Conservation (phyloP, 805 yeast genomes). For the Tetrapisispora namnaoensis region DNA sequence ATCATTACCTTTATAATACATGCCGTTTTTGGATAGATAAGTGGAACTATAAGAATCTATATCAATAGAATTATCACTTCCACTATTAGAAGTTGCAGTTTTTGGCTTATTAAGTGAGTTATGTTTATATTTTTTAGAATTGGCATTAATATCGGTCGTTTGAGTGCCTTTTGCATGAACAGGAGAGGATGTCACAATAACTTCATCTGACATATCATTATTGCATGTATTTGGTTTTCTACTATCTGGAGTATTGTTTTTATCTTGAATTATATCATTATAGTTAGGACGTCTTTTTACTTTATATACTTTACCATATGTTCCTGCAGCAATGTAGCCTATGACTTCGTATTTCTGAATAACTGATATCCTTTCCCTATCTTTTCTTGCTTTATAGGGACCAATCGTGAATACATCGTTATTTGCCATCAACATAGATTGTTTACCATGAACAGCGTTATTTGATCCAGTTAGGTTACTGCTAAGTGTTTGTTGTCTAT, state of each 20-base stretch:
- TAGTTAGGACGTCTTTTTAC: conserved; percentile 37
- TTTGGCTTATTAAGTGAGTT: not conserved
- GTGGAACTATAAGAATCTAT: not conserved
- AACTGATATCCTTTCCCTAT: conserved; percentile 58
- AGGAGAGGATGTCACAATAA: not conserved
- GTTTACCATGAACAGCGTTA: conserved; percentile 20
- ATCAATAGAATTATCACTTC: not conserved
- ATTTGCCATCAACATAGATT: conserved; percentile 45
- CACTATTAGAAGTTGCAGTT: not conserved
- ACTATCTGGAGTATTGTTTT: not conserved
- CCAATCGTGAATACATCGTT: conserved; percentile 45
- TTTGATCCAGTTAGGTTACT: conserved; percentile 4
- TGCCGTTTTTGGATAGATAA: not conserved
- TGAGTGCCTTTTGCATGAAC: not conserved
- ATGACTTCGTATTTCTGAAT: conserved; percentile 76
- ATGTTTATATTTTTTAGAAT: not conserved
- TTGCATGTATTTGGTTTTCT: not conserved
- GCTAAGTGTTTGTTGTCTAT: conserved; percentile 4
- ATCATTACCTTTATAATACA: not conserved
- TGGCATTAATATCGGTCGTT: not conserved
- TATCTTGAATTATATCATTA: conserved; percentile 17
- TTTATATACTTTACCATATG: conserved; percentile 94
- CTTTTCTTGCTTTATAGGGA: conserved; percentile 56
- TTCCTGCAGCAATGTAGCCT: conserved; percentile 97
- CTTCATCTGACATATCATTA: not conserved